Percentiles rank a stretch among this genome's conserved stretches.
Evolutionary conservation across 371 early-diverging fungal species (phyloP).

Genomic region (Mucor ambiguus): DNA sequence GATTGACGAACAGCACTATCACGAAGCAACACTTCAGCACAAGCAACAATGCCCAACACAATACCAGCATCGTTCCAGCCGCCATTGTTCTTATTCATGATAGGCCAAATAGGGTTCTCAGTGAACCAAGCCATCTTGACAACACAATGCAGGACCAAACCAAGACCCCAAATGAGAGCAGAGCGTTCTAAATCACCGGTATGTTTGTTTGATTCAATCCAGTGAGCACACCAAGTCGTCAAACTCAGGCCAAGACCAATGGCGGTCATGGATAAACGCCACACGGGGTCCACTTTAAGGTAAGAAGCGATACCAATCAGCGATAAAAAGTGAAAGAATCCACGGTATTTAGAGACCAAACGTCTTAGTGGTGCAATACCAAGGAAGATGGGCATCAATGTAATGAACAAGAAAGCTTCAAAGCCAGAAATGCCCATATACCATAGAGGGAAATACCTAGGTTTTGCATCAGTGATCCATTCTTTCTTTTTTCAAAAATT

Average conservation of each 20-base stretch:
- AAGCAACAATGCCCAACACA: constrained; percentile 61
- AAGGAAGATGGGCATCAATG: constrained; percentile 62
- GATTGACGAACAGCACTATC: constrained; percentile 25
- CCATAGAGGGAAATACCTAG: constrained; percentile 77
- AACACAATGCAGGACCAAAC: constrained; percentile 67
- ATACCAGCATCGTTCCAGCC: constrained; percentile 71
- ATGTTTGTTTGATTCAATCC: constrained; percentile 57
- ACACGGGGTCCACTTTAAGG: constrained; percentile 55
- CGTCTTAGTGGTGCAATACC: constrained; percentile 64
- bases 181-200: constrained; percentile 64
- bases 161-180: constrained; percentile 66
- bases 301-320: constrained; percentile 70
- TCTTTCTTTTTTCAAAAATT: neutral
- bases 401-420: constrained; percentile 73
- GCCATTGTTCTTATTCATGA: constrained; percentile 74
- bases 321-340: constrained; percentile 59
- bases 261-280: constrained; percentile 64
- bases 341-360: constrained; percentile 57
- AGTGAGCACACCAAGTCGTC: constrained; percentile 61
- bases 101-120: constrained; percentile 83
- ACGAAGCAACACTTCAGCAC: constrained; percentile 56
- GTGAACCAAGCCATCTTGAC: constrained; percentile 78
- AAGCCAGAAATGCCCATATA: constrained; percentile 86
- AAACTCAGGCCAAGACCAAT: constrained; percentile 60
- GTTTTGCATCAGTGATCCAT: neutral